These are phyloP conservation scores for Carex pumila DNA, from an alignment of 176 grass and related monocot genomes.

Conservation along the genomic window DNA sequence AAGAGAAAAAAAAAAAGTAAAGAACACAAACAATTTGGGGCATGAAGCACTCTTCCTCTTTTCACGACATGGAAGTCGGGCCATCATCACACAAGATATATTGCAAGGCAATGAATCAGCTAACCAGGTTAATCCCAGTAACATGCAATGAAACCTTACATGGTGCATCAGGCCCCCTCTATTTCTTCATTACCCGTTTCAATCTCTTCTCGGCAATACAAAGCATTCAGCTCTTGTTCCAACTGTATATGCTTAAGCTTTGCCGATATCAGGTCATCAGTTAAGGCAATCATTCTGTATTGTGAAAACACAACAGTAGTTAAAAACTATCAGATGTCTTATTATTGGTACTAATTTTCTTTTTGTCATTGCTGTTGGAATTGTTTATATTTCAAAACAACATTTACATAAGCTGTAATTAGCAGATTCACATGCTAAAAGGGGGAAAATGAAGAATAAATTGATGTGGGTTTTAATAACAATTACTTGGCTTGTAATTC, in stretches of 20 bases:
- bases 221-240: conserved; percentile 79
- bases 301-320: not conserved
- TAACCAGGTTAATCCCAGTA: conserved; percentile 13
- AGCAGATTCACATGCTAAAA: not conserved
- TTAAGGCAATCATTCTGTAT: conserved; percentile 77
- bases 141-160: not conserved
- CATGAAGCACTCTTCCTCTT: not conserved
- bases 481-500: conserved; percentile 87
- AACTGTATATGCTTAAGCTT: conserved; percentile 83
- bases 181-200: conserved; percentile 63
- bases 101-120: conserved; percentile 20
- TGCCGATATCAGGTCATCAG: conserved; percentile 77
- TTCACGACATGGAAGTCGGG: not conserved
- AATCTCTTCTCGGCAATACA: conserved; percentile 89
- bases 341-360: not conserved
- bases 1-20: not conserved
- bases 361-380: not conserved
- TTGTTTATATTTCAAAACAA: not conserved
- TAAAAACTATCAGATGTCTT: not conserved
- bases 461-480: not conserved
- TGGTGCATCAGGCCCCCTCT: conserved; percentile 39
- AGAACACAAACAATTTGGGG: not conserved
- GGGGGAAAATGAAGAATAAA: not conserved
- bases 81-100: conserved; percentile 12
- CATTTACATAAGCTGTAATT: not conserved